These are phyloP conservation scores for Cryptococcus sp. DNA, from an alignment of 1,284 basidiomycete genomes.

Conservation along the genomic window DNA sequence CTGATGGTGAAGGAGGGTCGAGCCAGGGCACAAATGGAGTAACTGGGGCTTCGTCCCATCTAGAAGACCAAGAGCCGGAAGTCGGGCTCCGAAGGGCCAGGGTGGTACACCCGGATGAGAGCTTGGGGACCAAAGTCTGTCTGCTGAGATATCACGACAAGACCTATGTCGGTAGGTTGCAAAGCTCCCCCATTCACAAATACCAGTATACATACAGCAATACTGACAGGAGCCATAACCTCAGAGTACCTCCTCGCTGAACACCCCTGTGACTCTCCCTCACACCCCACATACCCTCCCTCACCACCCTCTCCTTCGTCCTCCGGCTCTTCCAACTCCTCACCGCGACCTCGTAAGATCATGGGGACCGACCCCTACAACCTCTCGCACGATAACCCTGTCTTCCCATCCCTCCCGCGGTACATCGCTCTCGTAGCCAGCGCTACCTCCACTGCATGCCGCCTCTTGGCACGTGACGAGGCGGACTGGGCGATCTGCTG, in stretches of 20 bases:
- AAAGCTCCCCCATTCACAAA: neutral
- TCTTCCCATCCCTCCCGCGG: slow-evolving; percentile 63
- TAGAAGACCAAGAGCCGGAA: slow-evolving; percentile 23
- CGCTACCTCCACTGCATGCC: slow-evolving; percentile 68
- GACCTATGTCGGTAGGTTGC: slow-evolving; percentile 46
- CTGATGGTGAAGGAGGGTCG: neutral
- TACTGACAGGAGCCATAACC: slow-evolving; percentile 13
- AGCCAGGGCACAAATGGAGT: too few species aligned
- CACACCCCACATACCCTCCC: slow-evolving; percentile 5
- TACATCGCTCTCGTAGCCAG: slow-evolving; percentile 74
- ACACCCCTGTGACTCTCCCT: neutral
- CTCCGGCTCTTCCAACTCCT: slow-evolving; percentile 1
- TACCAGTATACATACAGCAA: neutral
- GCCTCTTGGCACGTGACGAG: slow-evolving; percentile 56
- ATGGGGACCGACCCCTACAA: slow-evolving; percentile 13
- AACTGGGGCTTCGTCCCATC: slow-evolving; percentile 13
- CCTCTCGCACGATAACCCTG: slow-evolving; percentile 68
- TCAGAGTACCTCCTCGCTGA: slow-evolving; percentile 49
- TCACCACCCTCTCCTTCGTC: slow-evolving; percentile 21
- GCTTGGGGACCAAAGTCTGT: slow-evolving; percentile 32
- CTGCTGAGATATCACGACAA: slow-evolving; percentile 50
- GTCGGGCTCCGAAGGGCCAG: slow-evolving; percentile 49
- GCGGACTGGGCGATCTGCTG: slow-evolving; percentile 71
- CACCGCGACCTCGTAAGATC: neutral
- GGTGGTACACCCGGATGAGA: slow-evolving; percentile 29